Percentiles rank a stretch among this genome's conserved stretches.
phyloP scores from a whole-genome alignment of 805 yeast species.

The Clavispora phyllophila region DNA sequence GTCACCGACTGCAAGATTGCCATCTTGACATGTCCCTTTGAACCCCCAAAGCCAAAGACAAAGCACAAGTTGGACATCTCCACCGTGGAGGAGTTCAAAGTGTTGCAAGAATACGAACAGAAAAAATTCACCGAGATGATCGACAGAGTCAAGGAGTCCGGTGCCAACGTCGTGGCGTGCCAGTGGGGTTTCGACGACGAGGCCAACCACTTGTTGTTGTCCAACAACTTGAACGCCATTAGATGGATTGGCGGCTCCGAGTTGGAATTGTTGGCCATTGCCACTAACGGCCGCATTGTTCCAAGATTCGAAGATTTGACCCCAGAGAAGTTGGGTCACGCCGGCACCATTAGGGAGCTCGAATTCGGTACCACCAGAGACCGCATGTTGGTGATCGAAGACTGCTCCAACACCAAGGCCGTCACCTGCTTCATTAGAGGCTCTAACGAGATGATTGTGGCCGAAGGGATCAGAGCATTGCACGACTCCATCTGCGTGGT shows the following conservation, averaged over 20 bases:
- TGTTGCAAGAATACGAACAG: slow-evolving; percentile 87
- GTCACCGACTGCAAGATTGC: slow-evolving; percentile 82
- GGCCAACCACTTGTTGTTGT: slow-evolving; percentile 86
- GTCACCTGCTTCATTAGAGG: slow-evolving; percentile 94
- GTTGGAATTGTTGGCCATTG: slow-evolving; percentile 91
- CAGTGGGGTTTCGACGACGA: slow-evolving; percentile 99
- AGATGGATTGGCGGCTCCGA: slow-evolving; percentile 99
- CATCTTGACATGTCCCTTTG: slow-evolving; percentile 96
- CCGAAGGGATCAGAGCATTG: slow-evolving; percentile 92
- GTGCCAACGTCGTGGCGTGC: slow-evolving; percentile 95
- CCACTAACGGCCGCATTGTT: slow-evolving; percentile 95
- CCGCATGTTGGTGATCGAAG: slow-evolving; percentile 91
- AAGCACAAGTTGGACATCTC: slow-evolving; percentile 94
- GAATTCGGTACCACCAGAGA: slow-evolving; percentile 97
- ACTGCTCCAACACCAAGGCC: slow-evolving; percentile 78
- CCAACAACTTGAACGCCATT: slow-evolving; percentile 88
- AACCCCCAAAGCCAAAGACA: slow-evolving; percentile 99
- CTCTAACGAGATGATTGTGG: slow-evolving; percentile 95
- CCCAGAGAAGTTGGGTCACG: slow-evolving; percentile 76
- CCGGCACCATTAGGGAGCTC: slow-evolving; percentile 79
- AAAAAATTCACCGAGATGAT: slow-evolving; percentile 91
- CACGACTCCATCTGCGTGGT: slow-evolving; percentile 98
- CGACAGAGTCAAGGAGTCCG: slow-evolving; percentile 73
- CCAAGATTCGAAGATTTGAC: slow-evolving; percentile 93
- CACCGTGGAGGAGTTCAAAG: slow-evolving; percentile 89